Evolutionary conservation across 2,329 filamentous ascomycete genomes (phyloP).

Genomic region (Talaromyces amestolkiae): DNA sequence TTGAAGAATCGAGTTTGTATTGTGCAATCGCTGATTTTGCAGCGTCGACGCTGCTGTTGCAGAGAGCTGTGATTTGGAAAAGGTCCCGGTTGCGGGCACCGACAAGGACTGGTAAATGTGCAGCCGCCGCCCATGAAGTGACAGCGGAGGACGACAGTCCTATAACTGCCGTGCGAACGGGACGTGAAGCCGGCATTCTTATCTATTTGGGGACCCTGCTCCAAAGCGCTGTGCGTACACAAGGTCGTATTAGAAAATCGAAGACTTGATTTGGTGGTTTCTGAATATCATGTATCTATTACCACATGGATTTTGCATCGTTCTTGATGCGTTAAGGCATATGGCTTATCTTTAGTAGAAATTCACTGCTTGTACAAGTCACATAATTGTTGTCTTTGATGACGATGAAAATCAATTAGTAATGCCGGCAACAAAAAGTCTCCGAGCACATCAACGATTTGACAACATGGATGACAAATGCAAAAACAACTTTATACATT

Average conservation of each 20-base stretch:
- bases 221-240: background rate
- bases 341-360: background rate
- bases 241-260: no score
- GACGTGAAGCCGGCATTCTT: background rate
- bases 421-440: background rate
- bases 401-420: background rate
- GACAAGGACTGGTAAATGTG: conserved; percentile 6
- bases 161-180: conserved; percentile 5
- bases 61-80: conserved; percentile 8
- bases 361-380: background rate
- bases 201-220: no score
- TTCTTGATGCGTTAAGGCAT: background rate
- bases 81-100: background rate
- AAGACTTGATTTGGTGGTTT: background rate
- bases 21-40: background rate
- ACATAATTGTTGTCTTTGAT: no score
- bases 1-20: background rate
- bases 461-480: background rate
- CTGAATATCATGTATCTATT: background rate
- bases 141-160: conserved; percentile 6
- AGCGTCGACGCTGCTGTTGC: background rate
- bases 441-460: background rate
- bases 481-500: background rate
- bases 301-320: no score
- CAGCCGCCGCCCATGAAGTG: conserved; percentile 9